Evolutionary conservation across 306 rosid genomes (phyloP), one percentile per base, ranked within the genome.

Genomic region (Cucurbita argyrosperma): DNA sequence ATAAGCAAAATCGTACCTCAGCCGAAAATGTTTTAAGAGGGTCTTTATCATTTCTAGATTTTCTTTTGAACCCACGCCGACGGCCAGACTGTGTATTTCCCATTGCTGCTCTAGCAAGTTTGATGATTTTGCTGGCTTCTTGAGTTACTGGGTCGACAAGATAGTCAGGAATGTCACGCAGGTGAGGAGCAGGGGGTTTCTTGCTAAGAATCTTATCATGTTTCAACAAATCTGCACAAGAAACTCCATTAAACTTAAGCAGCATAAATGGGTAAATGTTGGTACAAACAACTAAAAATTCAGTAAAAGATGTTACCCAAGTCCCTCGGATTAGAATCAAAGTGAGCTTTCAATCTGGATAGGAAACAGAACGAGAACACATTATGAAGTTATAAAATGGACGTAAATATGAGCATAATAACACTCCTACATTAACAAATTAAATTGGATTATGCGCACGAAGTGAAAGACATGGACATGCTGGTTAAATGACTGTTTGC

Each of bases 131-230:
- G 81, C 94, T 85, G 42, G 97, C 97, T 83, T 92, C 97, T 85
- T 84, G 84, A 6, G 97, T 92, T 62, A 81, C 76, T 67, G 84
- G 81, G 79, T 92, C 97, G 10, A 92, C 49, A 18, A 94, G 87
- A 81, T 94, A 94, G 53, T 88, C 96, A 1, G 97, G 99, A 51
- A 91, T 91, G 69, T 87, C 88, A 3, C 96, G 86, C 46, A 94
- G 86, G 79, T 91, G 97, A 15, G 92, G 40, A 58, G 98, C 90
- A 16, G 94, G 95, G 69, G 89, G 89, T 52, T 84, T 89, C 89
- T 91, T 94, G 95, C 99, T 94, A 70, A 94, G 76, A 82, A 85
- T 80, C 80, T 94, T 94, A 78, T 94, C 99, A 45, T 94, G 99
- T 77, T 94, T 91, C 90, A 94, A 82, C 49, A 89, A 84, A 84